Evolutionary conservation across 2,329 filamentous ascomycete genomes (phyloP).

Genomic region (Gaeumannomyces sp.): DNA sequence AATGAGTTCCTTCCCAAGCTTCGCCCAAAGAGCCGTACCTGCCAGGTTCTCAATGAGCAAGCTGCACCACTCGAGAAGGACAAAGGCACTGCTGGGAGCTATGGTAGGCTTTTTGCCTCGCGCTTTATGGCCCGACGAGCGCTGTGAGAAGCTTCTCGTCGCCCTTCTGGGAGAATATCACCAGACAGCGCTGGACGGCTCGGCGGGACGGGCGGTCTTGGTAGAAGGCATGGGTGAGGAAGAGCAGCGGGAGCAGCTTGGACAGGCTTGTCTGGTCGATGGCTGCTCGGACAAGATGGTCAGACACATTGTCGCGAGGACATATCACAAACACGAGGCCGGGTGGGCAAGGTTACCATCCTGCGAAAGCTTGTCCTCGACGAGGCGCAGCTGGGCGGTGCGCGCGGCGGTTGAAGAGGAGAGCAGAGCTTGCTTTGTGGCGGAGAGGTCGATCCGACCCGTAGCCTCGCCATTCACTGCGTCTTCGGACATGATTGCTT

Average conservation of each 20-base stretch:
- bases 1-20: constrained; percentile 60
- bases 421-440: constrained; percentile 44
- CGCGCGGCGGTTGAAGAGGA: constrained; percentile 57
- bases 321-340: neutral
- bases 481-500: constrained; percentile 43
- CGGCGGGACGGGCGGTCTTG: constrained; percentile 76
- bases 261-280: constrained; percentile 43
- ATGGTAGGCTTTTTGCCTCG: constrained; percentile 73
- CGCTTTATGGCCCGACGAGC: constrained; percentile 62
- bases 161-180: constrained; percentile 50
- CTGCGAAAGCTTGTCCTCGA: constrained; percentile 51
- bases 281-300: constrained; percentile 25
- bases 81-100: constrained; percentile 75
- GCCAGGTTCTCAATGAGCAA: constrained; percentile 68
- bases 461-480: constrained; percentile 33
- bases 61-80: constrained; percentile 85
- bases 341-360: constrained; percentile 36
- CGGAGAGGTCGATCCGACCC: constrained; percentile 42
- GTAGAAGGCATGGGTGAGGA: constrained; percentile 84
- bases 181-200: constrained; percentile 76
- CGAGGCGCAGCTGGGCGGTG: constrained; percentile 44
- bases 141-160: constrained; percentile 54
- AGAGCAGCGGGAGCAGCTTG: constrained; percentile 63
- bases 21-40: constrained; percentile 55
- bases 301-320: constrained; percentile 11